Evolutionary conservation across 176 grass and related monocot genomes (phyloP).

Genomic region (Lolium multiflorum): DNA sequence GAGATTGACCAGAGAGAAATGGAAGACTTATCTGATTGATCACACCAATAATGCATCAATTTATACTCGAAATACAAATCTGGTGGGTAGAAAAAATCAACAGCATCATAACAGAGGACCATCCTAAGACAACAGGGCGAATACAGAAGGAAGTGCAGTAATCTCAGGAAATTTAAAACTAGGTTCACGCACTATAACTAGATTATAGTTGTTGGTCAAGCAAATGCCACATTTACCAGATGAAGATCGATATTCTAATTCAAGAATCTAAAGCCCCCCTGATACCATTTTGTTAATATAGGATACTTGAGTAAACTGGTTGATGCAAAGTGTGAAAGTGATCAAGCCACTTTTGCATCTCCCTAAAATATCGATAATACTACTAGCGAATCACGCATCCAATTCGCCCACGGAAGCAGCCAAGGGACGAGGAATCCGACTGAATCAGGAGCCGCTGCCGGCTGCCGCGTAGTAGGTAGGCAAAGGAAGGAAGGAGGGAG

Average conservation of each 20-base stretch:
- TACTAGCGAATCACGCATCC: neutral
- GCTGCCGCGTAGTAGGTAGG: neutral
- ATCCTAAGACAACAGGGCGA: neutral
- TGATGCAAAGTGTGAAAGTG: neutral
- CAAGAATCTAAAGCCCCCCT: neutral
- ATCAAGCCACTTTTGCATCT: neutral
- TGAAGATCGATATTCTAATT: neutral
- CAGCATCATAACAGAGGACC: neutral
- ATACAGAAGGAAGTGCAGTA: neutral
- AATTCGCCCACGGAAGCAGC: neutral
- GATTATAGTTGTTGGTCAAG: neutral
- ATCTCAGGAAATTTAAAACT: neutral
- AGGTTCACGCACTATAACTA: neutral
- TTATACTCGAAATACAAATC: neutral
- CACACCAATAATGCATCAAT: neutral
- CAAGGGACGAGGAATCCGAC: neutral
- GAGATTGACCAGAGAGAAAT: neutral
- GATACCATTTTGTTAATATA: neutral
- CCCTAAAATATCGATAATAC: neutral
- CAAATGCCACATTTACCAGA: neutral
- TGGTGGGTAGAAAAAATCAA: constrained; percentile 1
- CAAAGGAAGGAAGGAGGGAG: neutral
- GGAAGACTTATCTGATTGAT: too few species aligned
- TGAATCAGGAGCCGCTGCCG: neutral
- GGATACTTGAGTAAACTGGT: neutral